phyloP scores from a whole-genome alignment of 768 basidiomycete genomes.

The Asterophora lycoperdoides region DNA sequence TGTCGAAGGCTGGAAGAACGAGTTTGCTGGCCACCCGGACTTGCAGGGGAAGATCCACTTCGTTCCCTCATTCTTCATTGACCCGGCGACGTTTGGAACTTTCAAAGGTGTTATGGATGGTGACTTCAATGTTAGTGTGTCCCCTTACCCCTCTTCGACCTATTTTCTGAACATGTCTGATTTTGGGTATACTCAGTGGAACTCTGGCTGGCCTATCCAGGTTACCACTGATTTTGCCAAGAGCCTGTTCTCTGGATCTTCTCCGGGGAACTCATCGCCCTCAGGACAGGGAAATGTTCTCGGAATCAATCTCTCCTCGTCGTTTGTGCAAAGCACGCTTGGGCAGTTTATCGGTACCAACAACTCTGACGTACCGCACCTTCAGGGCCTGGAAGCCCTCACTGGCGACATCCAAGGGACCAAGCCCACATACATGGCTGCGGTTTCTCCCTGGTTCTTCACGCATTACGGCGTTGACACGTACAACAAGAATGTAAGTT shows the following conservation, averaged over 20 bases:
- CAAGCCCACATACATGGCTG: constrained; percentile 40
- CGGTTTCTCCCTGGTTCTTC: constrained; percentile 76
- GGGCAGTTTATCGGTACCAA: constrained; percentile 32
- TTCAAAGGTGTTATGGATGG: constrained; percentile 52
- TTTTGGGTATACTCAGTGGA: constrained; percentile 48
- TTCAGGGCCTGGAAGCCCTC: constrained; percentile 37
- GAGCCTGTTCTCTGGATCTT: neutral
- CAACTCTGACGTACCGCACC: constrained; percentile 51
- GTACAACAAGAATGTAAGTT: constrained; percentile 68
- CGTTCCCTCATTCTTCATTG: constrained; percentile 67
- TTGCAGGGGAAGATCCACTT: constrained; percentile 53
- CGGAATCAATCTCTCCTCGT: neutral
- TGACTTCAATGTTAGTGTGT: constrained; percentile 47
- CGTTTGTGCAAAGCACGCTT: constrained; percentile 10
- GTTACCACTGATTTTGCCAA: constrained; percentile 41
- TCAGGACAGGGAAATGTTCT: constrained; percentile 4
- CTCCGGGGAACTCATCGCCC: constrained; percentile 16
- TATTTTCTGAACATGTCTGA: constrained; percentile 9
- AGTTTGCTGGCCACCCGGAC: constrained; percentile 45
- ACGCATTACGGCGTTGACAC: constrained; percentile 66
- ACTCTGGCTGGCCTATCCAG: constrained; percentile 73
- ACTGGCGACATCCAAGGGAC: constrained; percentile 16
- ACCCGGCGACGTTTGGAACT: constrained; percentile 42
- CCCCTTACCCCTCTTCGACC: constrained; percentile 1
- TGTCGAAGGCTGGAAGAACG: constrained; percentile 52